These are phyloP conservation scores for Suhomyces choctaworum DNA, from an alignment of 1,139 yeast species.

Conservation along the genomic window DNA sequence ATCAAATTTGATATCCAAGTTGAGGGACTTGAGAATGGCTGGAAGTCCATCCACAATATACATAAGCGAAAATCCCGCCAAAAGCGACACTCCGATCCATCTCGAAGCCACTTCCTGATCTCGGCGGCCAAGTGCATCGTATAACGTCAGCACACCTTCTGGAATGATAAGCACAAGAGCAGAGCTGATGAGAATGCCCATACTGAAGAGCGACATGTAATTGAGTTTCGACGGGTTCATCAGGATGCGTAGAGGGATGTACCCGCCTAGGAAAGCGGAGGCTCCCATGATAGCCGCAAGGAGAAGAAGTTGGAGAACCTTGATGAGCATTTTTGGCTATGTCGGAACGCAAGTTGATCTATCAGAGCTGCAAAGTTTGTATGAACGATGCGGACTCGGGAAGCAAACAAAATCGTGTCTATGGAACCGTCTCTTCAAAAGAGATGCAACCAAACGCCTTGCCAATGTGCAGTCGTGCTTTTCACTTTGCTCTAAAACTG, in stretches of 20 bases:
- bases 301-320: constrained; percentile 11
- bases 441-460: no score
- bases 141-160: constrained; percentile 60
- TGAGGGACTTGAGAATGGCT: constrained; percentile 9
- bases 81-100: constrained; percentile 33
- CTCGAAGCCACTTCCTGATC: constrained; percentile 20
- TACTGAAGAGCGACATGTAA: constrained; percentile 50
- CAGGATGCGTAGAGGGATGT: constrained; percentile 29
- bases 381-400: no score
- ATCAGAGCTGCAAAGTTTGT: no score
- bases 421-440: no score
- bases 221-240: constrained; percentile 20
- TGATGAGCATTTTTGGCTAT: constrained; percentile 2
- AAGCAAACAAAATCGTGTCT: no score
- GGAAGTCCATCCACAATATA: constrained; percentile 44
- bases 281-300: constrained; percentile 30
- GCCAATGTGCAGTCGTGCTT: no score
- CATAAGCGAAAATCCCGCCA: constrained; percentile 56
- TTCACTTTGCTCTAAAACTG: no score
- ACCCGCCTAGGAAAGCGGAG: constrained; percentile 34
- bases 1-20: constrained; percentile 11
- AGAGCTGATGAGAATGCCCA: constrained; percentile 66
- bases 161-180: constrained; percentile 67
- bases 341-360: no score
- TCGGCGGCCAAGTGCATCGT: constrained; percentile 24